phyloP scores from a whole-genome alignment of 2,329 filamentous ascomycete genomes.

The Xylariaceae sp. region DNA sequence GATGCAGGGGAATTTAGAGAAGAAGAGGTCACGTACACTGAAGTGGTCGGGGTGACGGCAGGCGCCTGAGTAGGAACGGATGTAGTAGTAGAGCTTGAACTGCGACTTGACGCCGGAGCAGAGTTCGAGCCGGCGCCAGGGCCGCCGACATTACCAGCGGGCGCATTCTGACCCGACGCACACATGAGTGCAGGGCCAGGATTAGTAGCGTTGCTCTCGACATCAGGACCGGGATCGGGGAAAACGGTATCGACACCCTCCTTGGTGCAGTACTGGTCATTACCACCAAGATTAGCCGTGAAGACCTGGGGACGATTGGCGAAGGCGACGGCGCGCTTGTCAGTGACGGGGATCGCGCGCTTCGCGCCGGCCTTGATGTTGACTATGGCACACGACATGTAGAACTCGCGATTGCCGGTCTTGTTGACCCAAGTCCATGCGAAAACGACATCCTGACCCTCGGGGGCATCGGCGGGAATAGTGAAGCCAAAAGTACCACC shows the following conservation, averaged over 20 bases:
- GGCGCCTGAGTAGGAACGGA: conserved; percentile 23
- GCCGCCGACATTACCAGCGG: conserved; percentile 19
- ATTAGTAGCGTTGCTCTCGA: conserved; percentile 36
- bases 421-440: conserved; percentile 77
- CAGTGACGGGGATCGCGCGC: conserved; percentile 19
- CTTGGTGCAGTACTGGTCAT: conserved; percentile 52
- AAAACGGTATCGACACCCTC: conserved; percentile 57
- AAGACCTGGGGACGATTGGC: conserved; percentile 61
- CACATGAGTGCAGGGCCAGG: conserved; percentile 36
- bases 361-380: conserved; percentile 46
- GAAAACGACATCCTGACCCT: conserved; percentile 55
- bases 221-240: conserved; percentile 58
- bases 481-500: conserved; percentile 57
- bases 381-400: conserved; percentile 78
- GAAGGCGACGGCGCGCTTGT: conserved; percentile 41
- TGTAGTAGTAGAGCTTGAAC: conserved; percentile 24
- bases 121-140: conserved; percentile 29
- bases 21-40: conserved; percentile 23
- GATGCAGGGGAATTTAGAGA: conserved; percentile 5
- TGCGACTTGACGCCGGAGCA: conserved; percentile 26
- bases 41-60: conserved; percentile 13
- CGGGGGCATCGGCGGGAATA: conserved; percentile 58
- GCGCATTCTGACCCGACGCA: conserved; percentile 22
- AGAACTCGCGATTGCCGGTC: conserved; percentile 75
- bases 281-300: conserved; percentile 58